Evolutionary conservation across 805 yeast genomes (phyloP), one percentile per base, ranked within the genome.

Genomic region (Jamesozyma piceae): DNA sequence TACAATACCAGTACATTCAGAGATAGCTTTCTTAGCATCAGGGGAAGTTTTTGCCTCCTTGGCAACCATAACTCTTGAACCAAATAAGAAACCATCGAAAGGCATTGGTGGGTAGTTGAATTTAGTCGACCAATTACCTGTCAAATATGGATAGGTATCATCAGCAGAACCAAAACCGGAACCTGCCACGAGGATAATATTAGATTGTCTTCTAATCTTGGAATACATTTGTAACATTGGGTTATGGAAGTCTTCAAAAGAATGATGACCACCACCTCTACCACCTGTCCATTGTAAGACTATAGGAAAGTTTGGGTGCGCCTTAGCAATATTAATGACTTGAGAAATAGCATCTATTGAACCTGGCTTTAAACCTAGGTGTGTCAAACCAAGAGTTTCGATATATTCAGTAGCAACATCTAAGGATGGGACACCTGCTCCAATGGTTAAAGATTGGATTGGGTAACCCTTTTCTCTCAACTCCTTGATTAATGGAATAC

Each of bases 201-300:
- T 92, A 38, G 85, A 61, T 58, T 88, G 82, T 69, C 87, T 82
- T 76, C 99, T 84, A 58, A 92, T 83, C 72, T 83, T 82, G 52
- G 95, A 72, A 69, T 92, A 92, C 90, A 92, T 92, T 67, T 87
- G 95, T 61, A 92, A 71, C 53, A 92, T 77, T 53, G 98, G 97
- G 62, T 89, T 90, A 67, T 92, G 98, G 92, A 90, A 88, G 71
- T 92, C 99, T 74, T 92, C 99, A 61, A 80, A 92, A 39, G 97
- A 90, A 68, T 92, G 99, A 66, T 92, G 99, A 62, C 99, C 99
- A 77, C 99, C 99, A 72, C 97, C 99, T 77, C 99, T 89, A 67
- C 99, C 99, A 76, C 97, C 98, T 46, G 99, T 92, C 99, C 99
- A 92, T 73, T 92, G 98, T 56, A 92, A 71, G 43, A 92, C 90